Evolutionary conservation across 179 eudicot species (phyloP), one percentile per base, ranked within the genome.

Genomic region (Nepenthes alata): DNA sequence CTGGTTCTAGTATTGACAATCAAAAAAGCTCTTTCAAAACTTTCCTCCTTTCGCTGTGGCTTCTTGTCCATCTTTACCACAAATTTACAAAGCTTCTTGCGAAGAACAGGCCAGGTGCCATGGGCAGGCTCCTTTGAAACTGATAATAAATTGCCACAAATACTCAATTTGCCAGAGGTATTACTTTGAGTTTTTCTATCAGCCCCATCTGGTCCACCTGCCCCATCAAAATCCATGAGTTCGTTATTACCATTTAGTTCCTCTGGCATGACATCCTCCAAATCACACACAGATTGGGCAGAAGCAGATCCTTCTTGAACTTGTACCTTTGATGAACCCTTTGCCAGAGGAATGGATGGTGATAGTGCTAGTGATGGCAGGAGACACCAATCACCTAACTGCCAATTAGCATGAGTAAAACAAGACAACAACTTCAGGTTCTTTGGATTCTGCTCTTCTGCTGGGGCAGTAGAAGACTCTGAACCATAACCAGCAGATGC

Each of bases 401-500:
- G 99, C 99, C 99, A 94, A 71, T 74, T 83, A 64, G 95, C 88
- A 78, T 94, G 87, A 47, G 83, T 64, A 69, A 94, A 87, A 64
- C 96, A 94, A 70, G 95, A 83, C 64, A 94, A 51, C 63, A 87
- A 49, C 60, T 79, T 94, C 61, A 94, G 72, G 73, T 87, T 80
- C 67, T 87, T 90, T 2, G 97, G 90, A 67, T 67, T 82, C 73
- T 94, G 99, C 79, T 94, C 99, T 72, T 94, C 99, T 57, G 91
- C 71, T 0, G 99, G 99, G 35, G 97, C 72, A 57, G 70, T 77
- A 53, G 94, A 83, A 60, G 96, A 85, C 52, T 87, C 89, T 11
- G 94, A 86, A 35, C 96, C 99, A 77, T 85, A 84, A 9, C 99
- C 94, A 65, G 99, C 84, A 72, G 99, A 94, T 49, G 99, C 95